These are phyloP conservation scores for Yarrowia divulgata DNA, from an alignment of 805 yeast species.

Conservation along the genomic window DNA sequence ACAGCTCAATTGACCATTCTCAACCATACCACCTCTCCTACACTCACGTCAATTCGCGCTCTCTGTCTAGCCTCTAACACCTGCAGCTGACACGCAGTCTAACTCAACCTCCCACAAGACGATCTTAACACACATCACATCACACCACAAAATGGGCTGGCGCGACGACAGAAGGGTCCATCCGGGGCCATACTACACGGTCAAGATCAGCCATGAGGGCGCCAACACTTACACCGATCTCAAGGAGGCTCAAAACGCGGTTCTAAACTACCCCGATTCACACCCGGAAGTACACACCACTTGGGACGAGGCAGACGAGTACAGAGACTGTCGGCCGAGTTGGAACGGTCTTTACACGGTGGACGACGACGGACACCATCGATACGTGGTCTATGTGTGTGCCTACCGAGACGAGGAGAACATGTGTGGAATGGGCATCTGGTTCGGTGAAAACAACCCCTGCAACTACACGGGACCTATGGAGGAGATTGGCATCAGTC, in stretches of 20 bases:
- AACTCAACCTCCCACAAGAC: not conserved
- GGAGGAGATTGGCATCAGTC: slow-evolving; percentile 7
- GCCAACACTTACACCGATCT: slow-evolving; percentile 3
- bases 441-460: slow-evolving; percentile 29
- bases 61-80: not conserved
- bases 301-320: slow-evolving; percentile 9
- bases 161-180: slow-evolving; percentile 3
- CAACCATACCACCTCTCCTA: too few species aligned
- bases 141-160: slow-evolving; percentile 10
- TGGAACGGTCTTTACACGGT: slow-evolving; percentile 13
- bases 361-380: slow-evolving; percentile 9
- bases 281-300: slow-evolving; percentile 21
- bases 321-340: not conserved
- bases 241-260: slow-evolving; percentile 2
- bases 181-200: slow-evolving; percentile 15
- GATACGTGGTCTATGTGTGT: slow-evolving; percentile 10
- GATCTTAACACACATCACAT: not conserved
- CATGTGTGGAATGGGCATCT: slow-evolving; percentile 2
- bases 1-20: too few species aligned
- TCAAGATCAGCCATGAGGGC: slow-evolving; percentile 8
- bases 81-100: not conserved
- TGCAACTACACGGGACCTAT: slow-evolving; percentile 8
- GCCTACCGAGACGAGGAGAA: not conserved
- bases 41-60: too few species aligned
- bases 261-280: slow-evolving; percentile 15